phyloP scores from a whole-genome alignment of 495 filamentous ascomycete genomes.

The Daldinia loculata region DNA sequence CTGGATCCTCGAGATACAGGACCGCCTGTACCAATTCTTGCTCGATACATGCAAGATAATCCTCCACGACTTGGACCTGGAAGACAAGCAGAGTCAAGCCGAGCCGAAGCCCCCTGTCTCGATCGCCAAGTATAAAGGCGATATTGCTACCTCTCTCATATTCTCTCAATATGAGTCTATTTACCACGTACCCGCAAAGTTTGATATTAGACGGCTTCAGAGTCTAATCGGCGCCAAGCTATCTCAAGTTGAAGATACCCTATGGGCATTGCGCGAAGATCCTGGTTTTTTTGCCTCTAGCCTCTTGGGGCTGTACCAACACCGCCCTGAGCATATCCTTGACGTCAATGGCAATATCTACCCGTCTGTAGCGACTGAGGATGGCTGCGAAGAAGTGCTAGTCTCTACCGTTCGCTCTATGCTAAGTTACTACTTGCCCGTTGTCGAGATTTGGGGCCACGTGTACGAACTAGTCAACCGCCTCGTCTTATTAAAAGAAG shows the following conservation, averaged over 20 bases:
- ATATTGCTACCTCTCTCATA: background rate
- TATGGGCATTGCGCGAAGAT: background rate
- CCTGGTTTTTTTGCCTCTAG: background rate
- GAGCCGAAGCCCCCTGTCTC: background rate
- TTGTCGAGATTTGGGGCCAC: background rate
- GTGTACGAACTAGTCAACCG: background rate
- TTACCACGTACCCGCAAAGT: background rate
- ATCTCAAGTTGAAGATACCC: background rate
- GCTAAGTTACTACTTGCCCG: background rate
- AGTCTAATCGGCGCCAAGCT: background rate
- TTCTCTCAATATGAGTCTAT: background rate
- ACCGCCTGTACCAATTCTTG: background rate
- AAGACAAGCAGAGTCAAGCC: background rate
- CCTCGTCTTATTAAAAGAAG: background rate
- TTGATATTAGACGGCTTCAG: background rate
- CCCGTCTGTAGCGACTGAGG: background rate
- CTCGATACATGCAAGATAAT: background rate
- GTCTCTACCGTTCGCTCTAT: background rate
- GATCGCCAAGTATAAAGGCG: background rate
- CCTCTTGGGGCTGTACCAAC: background rate
- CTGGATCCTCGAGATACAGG: constrained; percentile 5
- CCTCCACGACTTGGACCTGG: background rate
- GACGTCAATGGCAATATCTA: background rate
- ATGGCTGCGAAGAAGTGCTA: background rate
- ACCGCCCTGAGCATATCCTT: background rate